A percentile compares a stretch with the other conserved stretches of the same genome.
Conservation (phyloP, 805 yeast species). For the Diddensiella santjacobensis region DNA sequence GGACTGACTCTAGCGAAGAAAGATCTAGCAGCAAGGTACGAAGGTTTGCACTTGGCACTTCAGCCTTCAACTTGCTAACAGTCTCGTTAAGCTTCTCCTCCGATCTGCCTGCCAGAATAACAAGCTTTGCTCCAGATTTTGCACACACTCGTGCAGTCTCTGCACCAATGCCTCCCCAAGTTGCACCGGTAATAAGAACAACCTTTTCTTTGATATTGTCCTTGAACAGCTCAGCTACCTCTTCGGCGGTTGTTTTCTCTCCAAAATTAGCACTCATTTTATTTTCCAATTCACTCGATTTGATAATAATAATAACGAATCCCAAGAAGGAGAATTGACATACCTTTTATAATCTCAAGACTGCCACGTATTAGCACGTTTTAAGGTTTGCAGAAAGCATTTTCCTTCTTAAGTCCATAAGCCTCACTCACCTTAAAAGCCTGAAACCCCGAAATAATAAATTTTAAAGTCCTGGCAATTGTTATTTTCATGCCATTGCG, state of each 20-base stretch:
- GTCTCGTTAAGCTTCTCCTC: constrained; percentile 9
- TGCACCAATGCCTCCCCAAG: constrained; percentile 18
- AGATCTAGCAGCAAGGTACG: constrained; percentile 17
- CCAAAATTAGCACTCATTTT: background rate
- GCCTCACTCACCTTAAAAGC: too few species aligned
- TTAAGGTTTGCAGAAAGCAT: too few species aligned
- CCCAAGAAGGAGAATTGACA: too few species aligned
- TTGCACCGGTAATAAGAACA: constrained; percentile 15
- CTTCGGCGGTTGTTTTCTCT: constrained; percentile 9
- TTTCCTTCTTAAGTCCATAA: too few species aligned
- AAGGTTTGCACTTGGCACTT: constrained; percentile 11
- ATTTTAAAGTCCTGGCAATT: too few species aligned
- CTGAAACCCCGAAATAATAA: too few species aligned
- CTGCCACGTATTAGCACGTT: too few species aligned
- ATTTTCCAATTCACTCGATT: too few species aligned
- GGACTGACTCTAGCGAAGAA: constrained; percentile 5
- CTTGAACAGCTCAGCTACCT: constrained; percentile 8
- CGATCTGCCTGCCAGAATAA: constrained; percentile 14
- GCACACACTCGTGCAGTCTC: constrained; percentile 16
- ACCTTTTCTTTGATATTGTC: constrained; percentile 15
- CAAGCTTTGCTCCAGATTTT: constrained; percentile 9
- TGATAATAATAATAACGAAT: too few species aligned
- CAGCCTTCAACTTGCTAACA: constrained; percentile 8
- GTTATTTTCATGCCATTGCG: too few species aligned
- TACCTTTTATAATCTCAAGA: too few species aligned